phyloP scores from a whole-genome alignment of 2,329 filamentous ascomycete genomes.

The Talaromyces sp. region DNA sequence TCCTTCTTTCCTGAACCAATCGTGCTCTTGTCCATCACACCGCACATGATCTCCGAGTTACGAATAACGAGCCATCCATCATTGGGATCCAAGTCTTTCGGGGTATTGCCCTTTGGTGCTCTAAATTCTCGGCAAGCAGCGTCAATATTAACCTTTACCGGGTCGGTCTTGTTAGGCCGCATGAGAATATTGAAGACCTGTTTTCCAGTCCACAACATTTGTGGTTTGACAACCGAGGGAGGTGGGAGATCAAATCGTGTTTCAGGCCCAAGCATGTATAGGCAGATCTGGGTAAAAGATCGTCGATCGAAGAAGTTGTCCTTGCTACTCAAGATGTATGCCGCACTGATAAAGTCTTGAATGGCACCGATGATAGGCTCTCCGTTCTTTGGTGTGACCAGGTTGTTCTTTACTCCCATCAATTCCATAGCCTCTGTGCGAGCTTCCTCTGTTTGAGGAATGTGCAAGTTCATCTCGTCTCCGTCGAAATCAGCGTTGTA shows the following conservation, averaged over 20 bases:
- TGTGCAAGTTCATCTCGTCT: conserved; percentile 98
- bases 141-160: conserved; percentile 84
- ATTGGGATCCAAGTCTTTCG: conserved; percentile 67
- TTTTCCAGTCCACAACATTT: conserved; percentile 91
- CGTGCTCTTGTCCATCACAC: conserved; percentile 94
- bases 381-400: conserved; percentile 94
- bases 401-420: conserved; percentile 97
- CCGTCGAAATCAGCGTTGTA: conserved; percentile 99
- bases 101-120: conserved; percentile 31
- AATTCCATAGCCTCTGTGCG: conserved; percentile 90
- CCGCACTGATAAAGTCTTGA: conserved; percentile 96
- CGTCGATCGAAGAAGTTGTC: conserved; percentile 88
- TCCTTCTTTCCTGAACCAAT: conserved; percentile 98
- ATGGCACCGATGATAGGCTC: conserved; percentile 98
- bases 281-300: conserved; percentile 82
- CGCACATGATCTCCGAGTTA: conserved; percentile 97
- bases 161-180: conserved; percentile 78
- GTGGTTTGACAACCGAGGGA: conserved; percentile 78
- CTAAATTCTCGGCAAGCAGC: conserved; percentile 78
- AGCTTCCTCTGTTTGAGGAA: conserved; percentile 95
- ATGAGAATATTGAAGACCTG: conserved; percentile 91
- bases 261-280: conserved; percentile 84
- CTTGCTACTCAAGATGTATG: conserved; percentile 85
- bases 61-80: conserved; percentile 90
- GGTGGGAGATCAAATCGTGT: conserved; percentile 78